These are phyloP conservation scores for Colletotrichum lini DNA, from an alignment of 2,329 filamentous ascomycete species.

Conservation along the genomic window DNA sequence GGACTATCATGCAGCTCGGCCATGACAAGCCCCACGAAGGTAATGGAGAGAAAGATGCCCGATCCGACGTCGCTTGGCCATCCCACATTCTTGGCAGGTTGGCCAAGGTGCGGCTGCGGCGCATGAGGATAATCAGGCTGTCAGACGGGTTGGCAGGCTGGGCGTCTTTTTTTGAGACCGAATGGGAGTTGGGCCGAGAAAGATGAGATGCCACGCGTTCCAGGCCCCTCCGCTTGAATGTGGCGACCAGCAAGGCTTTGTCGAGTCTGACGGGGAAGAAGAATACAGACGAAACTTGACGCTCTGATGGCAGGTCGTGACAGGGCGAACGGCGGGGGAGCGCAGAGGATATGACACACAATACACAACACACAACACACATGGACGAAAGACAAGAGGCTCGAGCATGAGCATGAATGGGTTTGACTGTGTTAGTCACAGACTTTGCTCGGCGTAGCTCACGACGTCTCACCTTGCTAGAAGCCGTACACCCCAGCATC, in stretches of 20 bases:
- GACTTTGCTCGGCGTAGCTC: too few relatives aligned
- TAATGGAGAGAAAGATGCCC: neutral
- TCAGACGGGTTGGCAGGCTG: slow-evolving; percentile 30
- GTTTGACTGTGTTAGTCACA: neutral
- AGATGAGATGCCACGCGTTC: slow-evolving; percentile 35
- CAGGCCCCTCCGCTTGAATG: slow-evolving; percentile 11
- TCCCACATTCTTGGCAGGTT: slow-evolving; percentile 16
- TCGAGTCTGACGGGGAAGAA: slow-evolving; percentile 25
- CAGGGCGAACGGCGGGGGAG: slow-evolving; percentile 27
- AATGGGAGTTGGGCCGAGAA: slow-evolving; percentile 7
- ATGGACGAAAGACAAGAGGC: neutral
- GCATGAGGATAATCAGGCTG: slow-evolving; percentile 28
- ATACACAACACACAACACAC: too few relatives aligned
- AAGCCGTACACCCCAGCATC: too few relatives aligned
- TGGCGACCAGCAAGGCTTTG: slow-evolving; percentile 18
- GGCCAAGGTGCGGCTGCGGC: slow-evolving; percentile 4
- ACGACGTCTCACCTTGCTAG: too few relatives aligned
- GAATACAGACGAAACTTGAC: slow-evolving; percentile 40
- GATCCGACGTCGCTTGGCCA: slow-evolving; percentile 9
- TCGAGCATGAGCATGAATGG: too few relatives aligned
- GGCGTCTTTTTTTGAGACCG: slow-evolving; percentile 24
- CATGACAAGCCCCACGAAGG: slow-evolving; percentile 6
- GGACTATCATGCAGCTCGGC: slow-evolving; percentile 14
- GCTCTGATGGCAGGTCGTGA: slow-evolving; percentile 34
- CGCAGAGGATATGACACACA: neutral